A percentile compares a stretch with the other conserved stretches of the same genome.
These are phyloP conservation scores for Panicum miliaceum DNA, from an alignment of 176 grass and related monocot genomes.

Conservation along the genomic window DNA sequence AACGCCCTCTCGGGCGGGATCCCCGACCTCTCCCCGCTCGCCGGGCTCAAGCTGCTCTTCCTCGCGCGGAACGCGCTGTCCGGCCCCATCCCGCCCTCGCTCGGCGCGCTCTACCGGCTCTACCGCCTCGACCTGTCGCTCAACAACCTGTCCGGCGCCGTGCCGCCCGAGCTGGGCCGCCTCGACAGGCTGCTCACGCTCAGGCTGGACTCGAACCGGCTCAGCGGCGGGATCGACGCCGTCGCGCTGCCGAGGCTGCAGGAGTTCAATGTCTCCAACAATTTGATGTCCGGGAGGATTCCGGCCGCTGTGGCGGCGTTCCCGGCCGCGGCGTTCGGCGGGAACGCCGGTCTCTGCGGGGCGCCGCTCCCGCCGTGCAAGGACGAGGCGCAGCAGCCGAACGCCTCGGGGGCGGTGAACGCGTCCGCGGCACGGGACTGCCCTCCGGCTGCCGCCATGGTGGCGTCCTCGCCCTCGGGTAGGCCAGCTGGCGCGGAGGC, in stretches of 20 bases:
- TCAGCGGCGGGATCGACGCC: slow-evolving; percentile 56
- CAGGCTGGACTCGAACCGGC: slow-evolving; percentile 73
- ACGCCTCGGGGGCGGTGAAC: slow-evolving; percentile 37
- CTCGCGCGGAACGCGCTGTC: slow-evolving; percentile 72
- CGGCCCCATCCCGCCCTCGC: slow-evolving; percentile 60
- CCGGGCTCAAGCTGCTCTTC: slow-evolving; percentile 80
- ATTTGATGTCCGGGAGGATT: slow-evolving; percentile 61
- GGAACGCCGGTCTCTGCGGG: slow-evolving; percentile 66
- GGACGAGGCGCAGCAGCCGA: slow-evolving; percentile 38
- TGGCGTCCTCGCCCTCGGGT: slow-evolving; percentile 53
- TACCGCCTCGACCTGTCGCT: slow-evolving; percentile 83
- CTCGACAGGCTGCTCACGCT: slow-evolving; percentile 75
- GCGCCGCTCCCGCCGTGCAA: slow-evolving; percentile 64
- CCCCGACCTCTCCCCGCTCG: slow-evolving; percentile 78
- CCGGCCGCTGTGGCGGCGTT: slow-evolving; percentile 60
- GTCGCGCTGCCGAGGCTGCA: slow-evolving; percentile 68
- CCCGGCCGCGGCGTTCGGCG: slow-evolving; percentile 48
- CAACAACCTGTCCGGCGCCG: slow-evolving; percentile 69
- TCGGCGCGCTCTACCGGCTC: slow-evolving; percentile 55
- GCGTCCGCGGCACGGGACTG: slow-evolving; percentile 31
- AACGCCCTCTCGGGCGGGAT: slow-evolving; percentile 62
- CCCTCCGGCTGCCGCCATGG: slow-evolving; percentile 54
- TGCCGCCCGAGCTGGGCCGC: slow-evolving; percentile 60
- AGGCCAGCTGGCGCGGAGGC: slow-evolving; percentile 49
- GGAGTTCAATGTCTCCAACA: slow-evolving; percentile 79